Conservation (phyloP, 2,329 filamentous ascomycete genomes). For the Tricladium varicosporioides region DNA sequence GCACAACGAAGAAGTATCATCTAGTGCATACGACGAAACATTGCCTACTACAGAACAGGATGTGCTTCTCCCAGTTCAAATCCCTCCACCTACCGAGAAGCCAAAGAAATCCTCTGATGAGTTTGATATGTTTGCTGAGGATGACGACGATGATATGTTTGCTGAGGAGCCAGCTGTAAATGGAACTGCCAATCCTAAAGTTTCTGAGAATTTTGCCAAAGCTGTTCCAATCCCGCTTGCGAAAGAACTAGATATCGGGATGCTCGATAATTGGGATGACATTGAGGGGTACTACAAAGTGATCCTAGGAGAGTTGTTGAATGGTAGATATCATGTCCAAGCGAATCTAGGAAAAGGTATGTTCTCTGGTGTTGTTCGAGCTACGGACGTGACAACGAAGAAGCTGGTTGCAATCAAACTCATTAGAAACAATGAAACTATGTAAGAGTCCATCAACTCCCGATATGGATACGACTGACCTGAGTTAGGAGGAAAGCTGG, state of each 20-base stretch:
- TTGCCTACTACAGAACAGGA: conserved; percentile 51
- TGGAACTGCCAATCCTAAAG: conserved; percentile 34
- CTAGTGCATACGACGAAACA: conserved; percentile 57
- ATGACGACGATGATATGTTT: conserved; percentile 66
- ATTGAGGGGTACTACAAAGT: conserved; percentile 96
- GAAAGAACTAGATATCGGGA: conserved; percentile 65
- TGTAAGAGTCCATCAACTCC: conserved; percentile 46
- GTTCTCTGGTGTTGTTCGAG: conserved; percentile 94
- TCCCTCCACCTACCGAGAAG: conserved; percentile 35
- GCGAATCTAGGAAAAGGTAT: conserved; percentile 88
- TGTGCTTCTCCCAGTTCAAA: conserved; percentile 41
- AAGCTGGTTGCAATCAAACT: conserved; percentile 94
- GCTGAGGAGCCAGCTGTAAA: conserved; percentile 48
- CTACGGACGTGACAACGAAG: conserved; percentile 72
- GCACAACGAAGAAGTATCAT: conserved; percentile 53
- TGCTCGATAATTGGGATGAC: conserved; percentile 91
- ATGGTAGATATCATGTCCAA: conserved; percentile 85
- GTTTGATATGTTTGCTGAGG: conserved; percentile 88
- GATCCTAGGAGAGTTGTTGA: conserved; percentile 84
- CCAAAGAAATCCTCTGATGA: conserved; percentile 55
- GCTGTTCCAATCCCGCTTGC: conserved; percentile 44
- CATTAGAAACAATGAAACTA: conserved; percentile 92
- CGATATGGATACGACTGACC: conserved; percentile 24
- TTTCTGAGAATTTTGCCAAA: conserved; percentile 45
- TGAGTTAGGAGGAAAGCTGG: conserved; percentile 69